Evolutionary conservation across 495 filamentous ascomycete genomes (phyloP).

Genomic region (Tirmania nivea): DNA sequence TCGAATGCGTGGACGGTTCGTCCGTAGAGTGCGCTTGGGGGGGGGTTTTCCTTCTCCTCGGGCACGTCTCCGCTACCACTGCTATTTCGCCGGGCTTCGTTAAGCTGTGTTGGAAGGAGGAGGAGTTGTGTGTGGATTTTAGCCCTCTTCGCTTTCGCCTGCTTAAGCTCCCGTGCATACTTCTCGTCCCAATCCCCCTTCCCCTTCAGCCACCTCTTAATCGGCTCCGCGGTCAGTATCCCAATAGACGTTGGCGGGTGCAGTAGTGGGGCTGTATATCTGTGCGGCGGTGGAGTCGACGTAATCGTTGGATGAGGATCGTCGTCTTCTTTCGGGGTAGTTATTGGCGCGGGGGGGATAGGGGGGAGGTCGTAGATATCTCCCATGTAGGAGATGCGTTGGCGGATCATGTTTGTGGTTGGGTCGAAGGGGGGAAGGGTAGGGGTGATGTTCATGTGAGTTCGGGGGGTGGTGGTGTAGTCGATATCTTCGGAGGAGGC

Average conservation of each 20-base stretch:
- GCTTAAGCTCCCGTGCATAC: constrained; percentile 41
- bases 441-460: neutral
- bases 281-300: neutral
- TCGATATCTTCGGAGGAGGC: neutral
- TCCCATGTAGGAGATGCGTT: constrained; percentile 60
- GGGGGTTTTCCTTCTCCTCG: constrained; percentile 50
- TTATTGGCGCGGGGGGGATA: constrained; percentile 22
- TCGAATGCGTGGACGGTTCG: constrained; percentile 26
- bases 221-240: constrained; percentile 53
- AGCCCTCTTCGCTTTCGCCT: constrained; percentile 35
- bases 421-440: neutral
- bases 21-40: constrained; percentile 62
- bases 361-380: constrained; percentile 42
- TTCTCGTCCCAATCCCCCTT: constrained; percentile 48
- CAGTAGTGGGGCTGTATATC: constrained; percentile 27
- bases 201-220: constrained; percentile 58
- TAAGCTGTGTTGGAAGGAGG: neutral
- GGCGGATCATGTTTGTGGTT: constrained; percentile 70
- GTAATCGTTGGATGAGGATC: neutral
- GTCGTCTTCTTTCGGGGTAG: neutral
- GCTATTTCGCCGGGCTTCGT: neutral
- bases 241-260: constrained; percentile 45
- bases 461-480: neutral
- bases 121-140: neutral
- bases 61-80: constrained; percentile 38